Evolutionary conservation across 331 rosid genomes (phyloP), one percentile per base, ranked within the genome.

Genomic region (Phaseolus coccineus): DNA sequence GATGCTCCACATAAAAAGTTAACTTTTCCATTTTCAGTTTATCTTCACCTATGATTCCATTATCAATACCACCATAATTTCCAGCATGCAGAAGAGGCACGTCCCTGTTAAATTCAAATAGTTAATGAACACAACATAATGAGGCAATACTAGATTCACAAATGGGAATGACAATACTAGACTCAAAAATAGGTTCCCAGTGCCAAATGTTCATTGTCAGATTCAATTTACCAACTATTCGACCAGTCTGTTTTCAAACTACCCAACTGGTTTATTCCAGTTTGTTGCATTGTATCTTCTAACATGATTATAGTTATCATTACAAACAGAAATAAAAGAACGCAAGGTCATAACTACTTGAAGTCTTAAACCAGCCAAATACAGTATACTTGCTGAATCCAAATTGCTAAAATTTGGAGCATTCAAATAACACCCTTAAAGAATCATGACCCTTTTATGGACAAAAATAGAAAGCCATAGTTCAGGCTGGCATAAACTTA

Each of bases 1-100:
- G 99, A 83, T 95, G 99, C 80, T 95, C 96, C 77, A 95, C 87
- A 88, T 93, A 95, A 69, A 93, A 78, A 0, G 87, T 93, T 69
- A 95, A 74, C 82, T 86, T 95, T 35, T 95, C 99, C 83, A 89
- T 74, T 86, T 86, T 93, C 30, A 95, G 62, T 75, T 80, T 88
- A 14, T 69, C 89, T 80, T 90, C 90, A 19, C 79, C 85, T 3
- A 85, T 64, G 55, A 70, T 42, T 42, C 88, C 97, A 39, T 80
- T 85, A n/a, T 80, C 67, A 27, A 87, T 52, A 37, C 83, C 92
- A 19, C 88, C 95, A 63, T 88, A 95, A 67, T 84, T 69, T 76
- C 97, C 94, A 73, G 88, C 80, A 31, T 77, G 87, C 89, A 95
- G 78, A 61, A 95, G 90, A 42, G 85, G 82, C 61, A 81, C 52